A percentile compares a stretch with the other conserved stretches of the same genome.
These are phyloP conservation scores for Parietichytrium sp. DNA, from an alignment of 108 stramenopile genomes.

Conservation along the genomic window DNA sequence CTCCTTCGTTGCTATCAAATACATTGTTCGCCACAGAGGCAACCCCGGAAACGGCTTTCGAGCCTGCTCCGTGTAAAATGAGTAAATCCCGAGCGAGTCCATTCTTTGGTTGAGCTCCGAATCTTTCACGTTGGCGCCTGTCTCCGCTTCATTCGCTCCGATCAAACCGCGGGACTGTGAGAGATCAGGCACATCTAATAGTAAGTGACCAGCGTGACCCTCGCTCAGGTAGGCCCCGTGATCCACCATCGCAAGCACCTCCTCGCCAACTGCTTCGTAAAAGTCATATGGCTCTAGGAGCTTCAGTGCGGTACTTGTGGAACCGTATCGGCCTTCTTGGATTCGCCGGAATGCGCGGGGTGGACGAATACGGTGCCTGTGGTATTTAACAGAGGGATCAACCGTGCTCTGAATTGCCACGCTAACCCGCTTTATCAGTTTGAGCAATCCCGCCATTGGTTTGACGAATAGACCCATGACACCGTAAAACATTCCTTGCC, in stretches of 20 bases:
- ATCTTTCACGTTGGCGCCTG: too few species aligned
- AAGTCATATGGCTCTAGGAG: slow-evolving; percentile 24
- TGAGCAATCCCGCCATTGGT: neutral
- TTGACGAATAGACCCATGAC: slow-evolving; percentile 13
- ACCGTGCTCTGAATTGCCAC: slow-evolving; percentile 27
- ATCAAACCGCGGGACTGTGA: neutral
- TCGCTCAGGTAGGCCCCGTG: neutral
- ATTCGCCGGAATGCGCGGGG: neutral
- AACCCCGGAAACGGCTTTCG: neutral
- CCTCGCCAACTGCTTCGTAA: slow-evolving; percentile 16
- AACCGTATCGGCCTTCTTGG: neutral
- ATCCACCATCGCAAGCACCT: slow-evolving; percentile 33
- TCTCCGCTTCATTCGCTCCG: too few species aligned
- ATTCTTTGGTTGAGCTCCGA: too few species aligned
- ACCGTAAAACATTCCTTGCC: slow-evolving; percentile 1
- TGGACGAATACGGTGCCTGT: slow-evolving; percentile 10
- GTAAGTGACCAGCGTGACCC: neutral
- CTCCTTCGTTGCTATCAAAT: neutral
- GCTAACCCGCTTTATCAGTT: slow-evolving; percentile 10
- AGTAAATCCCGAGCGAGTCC: neutral
- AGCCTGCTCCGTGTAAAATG: neutral
- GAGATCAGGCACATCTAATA: neutral
- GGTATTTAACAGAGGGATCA: slow-evolving; percentile 6
- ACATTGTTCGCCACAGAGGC: slow-evolving; percentile 7
- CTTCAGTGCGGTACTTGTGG: neutral